Conservation (phyloP, 306 rosid genomes). For the Carpinus fangiana region DNA sequence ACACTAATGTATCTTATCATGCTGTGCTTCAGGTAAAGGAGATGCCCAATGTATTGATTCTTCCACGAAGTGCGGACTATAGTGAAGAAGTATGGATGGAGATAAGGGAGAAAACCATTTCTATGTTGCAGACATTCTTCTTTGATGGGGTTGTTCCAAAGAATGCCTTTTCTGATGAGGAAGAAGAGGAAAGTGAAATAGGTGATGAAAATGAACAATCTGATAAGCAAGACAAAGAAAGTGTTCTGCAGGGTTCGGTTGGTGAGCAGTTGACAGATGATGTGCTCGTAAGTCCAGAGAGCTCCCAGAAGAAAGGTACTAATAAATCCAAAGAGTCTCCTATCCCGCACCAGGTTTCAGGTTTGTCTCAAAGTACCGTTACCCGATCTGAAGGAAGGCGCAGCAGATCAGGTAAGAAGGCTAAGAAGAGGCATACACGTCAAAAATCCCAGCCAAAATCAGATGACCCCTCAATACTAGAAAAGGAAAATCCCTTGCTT, state of each 20-base stretch:
- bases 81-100: slow-evolving; percentile 99
- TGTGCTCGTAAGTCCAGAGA: slow-evolving; percentile 53
- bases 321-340: slow-evolving; percentile 55
- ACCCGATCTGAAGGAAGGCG: slow-evolving; percentile 80
- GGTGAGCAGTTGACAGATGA: slow-evolving; percentile 62
- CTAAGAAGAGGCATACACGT: slow-evolving; percentile 82
- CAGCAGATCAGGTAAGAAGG: slow-evolving; percentile 88
- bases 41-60: slow-evolving; percentile 98
- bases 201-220: slow-evolving; percentile 66
- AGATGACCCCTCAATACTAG: slow-evolving; percentile 56
- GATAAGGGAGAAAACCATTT: slow-evolving; percentile 94
- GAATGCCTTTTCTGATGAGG: slow-evolving; percentile 75
- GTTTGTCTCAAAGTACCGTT: slow-evolving; percentile 62
- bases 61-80: slow-evolving; percentile 97
- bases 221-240: slow-evolving; percentile 57
- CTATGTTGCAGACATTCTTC: slow-evolving; percentile 83
- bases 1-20: slow-evolving; percentile 23
- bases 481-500: slow-evolving; percentile 72
- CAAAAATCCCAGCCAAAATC: slow-evolving; percentile 73
- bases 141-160: slow-evolving; percentile 76
- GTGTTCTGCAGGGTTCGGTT: slow-evolving; percentile 50
- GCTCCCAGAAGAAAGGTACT: slow-evolving; percentile 62
- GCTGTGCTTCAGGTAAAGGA: slow-evolving; percentile 83
- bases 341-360: slow-evolving; percentile 64
- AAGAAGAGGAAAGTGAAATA: slow-evolving; percentile 63